phyloP scores from a whole-genome alignment of 2,329 filamentous ascomycete species.

The Fusarium nematophilum region DNA sequence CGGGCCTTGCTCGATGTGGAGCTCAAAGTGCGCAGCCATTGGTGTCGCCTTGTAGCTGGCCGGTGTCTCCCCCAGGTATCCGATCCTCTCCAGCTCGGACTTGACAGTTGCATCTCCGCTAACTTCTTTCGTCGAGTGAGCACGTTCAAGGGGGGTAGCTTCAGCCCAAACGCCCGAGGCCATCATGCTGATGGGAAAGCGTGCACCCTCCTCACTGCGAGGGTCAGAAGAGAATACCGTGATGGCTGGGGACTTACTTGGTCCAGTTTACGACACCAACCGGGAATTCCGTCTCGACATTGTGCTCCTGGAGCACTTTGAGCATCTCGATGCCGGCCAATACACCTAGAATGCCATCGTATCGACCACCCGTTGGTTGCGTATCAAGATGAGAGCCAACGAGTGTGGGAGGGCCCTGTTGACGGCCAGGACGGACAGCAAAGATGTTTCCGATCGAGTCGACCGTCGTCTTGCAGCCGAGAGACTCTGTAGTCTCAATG shows the following conservation, averaged over 20 bases:
- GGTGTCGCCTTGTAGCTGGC: constrained; percentile 52
- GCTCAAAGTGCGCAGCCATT: constrained; percentile 81
- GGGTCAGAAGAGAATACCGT: constrained; percentile 8
- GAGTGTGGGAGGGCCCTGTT: constrained; percentile 71
- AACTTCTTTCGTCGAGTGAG: constrained; percentile 67
- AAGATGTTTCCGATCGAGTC: constrained; percentile 88
- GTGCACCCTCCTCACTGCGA: constrained; percentile 79
- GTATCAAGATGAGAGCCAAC: constrained; percentile 78
- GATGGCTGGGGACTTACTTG: constrained; percentile 58
- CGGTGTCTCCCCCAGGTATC: constrained; percentile 69
- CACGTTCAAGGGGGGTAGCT: constrained; percentile 65
- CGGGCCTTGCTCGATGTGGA: constrained; percentile 80
- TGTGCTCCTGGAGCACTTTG: constrained; percentile 73
- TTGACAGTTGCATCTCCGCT: constrained; percentile 63
- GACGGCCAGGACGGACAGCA: constrained; percentile 73
- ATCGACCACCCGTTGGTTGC: constrained; percentile 73
- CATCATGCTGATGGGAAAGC: constrained; percentile 81
- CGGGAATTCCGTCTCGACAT: constrained; percentile 75
- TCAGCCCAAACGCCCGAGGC: constrained; percentile 82
- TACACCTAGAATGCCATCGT: constrained; percentile 83
- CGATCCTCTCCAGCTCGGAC: constrained; percentile 73
- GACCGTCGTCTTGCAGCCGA: constrained; percentile 75
- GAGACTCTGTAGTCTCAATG: constrained; percentile 66
- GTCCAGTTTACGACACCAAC: constrained; percentile 85
- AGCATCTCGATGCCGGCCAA: constrained; percentile 79